Percentiles rank a stretch among this genome's conserved stretches.
Evolutionary conservation across 345 rosid genomes (phyloP).

Genomic region (Gossypium sturtianum): DNA sequence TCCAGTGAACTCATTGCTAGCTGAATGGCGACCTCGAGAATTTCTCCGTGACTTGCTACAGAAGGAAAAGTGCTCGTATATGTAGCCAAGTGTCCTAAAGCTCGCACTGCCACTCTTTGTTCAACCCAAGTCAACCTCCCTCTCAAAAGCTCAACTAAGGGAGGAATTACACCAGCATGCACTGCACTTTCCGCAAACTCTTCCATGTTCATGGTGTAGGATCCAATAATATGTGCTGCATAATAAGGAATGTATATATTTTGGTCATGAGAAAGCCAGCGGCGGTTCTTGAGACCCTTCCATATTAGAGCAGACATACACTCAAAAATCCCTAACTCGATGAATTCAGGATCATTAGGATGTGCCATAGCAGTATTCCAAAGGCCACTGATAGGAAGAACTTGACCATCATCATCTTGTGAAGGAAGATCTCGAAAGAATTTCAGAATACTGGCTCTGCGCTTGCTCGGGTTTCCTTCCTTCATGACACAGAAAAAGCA

Average conservation of each 20-base stretch:
- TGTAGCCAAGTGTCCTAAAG: slow-evolving; percentile 94
- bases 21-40: slow-evolving; percentile 85
- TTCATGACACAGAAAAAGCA: slow-evolving; percentile 99
- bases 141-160: slow-evolving; percentile 83
- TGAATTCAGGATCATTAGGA: slow-evolving; percentile 96
- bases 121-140: slow-evolving; percentile 99
- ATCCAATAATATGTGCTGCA: slow-evolving; percentile 97
- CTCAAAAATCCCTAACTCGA: slow-evolving; percentile 91
- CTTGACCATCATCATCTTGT: slow-evolving; percentile 95
- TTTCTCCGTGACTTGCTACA: slow-evolving; percentile 76
- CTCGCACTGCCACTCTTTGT: slow-evolving; percentile 95
- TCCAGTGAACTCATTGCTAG: slow-evolving; percentile 90
- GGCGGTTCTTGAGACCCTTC: slow-evolving; percentile 92
- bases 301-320: slow-evolving; percentile 94
- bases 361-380: slow-evolving; percentile 99
- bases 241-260: slow-evolving; percentile 96
- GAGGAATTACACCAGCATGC: slow-evolving; percentile 81
- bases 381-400: slow-evolving; percentile 95
- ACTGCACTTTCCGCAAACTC: slow-evolving; percentile 86
- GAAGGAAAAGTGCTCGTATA: slow-evolving; percentile 76
- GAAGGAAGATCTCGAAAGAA: slow-evolving; percentile 94
- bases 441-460: slow-evolving; percentile 82
- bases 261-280: slow-evolving; percentile 96
- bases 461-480: slow-evolving; percentile 96
- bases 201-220: slow-evolving; percentile 99